Evolutionary conservation across 495 filamentous ascomycete species (phyloP), one percentile per base, ranked within the genome.

Genomic region (Lindgomyces ingoldianus): DNA sequence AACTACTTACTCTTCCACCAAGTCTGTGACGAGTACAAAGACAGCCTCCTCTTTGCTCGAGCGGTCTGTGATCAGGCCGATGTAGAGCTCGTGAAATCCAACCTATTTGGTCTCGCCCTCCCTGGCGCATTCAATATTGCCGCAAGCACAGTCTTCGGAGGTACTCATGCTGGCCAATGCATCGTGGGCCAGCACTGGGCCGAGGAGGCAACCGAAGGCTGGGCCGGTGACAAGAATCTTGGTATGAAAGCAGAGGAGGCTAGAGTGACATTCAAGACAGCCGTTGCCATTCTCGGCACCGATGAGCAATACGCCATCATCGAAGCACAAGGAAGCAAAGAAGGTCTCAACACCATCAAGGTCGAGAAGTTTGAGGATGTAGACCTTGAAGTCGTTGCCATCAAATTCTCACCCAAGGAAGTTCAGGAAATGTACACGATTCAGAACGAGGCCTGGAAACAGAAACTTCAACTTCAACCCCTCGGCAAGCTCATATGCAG

Each of bases 1-100:
- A 91, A 91, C 66, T 98, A 96, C 68, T 80, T 97, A 9, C 78
- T 91, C 12, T 82, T 83, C 58, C 93, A 97, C 69, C 80, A 89
- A 36, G 94, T 96, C 14, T 95, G 91, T 65, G 88, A 89, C 2
- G 94, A 98, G 67, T 87, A 92, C 72, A 77, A 69, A 0, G 78
- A 81, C 0, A 82, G 89, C 64, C 81, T 98, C 52, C 73, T 83
- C 26, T 79, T 78, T 1, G 93, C 92, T 1, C 80, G 87, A 22
- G 72, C 68, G 2, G 72, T 91, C 42, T 96, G 92, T 68, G 82
- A 88, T 25, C 67, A 80, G 24, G 91, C 89, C 12, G 78, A 84
- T 9, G 76, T 79, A 19, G 90, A 98, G 72, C 73, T 91, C 11
- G 81, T 82, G 67, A 77, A 82, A 46, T 81, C 84, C 39, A 67